phyloP scores from a whole-genome alignment of 2,329 filamentous ascomycete species.

The Epichloe uncinata region DNA sequence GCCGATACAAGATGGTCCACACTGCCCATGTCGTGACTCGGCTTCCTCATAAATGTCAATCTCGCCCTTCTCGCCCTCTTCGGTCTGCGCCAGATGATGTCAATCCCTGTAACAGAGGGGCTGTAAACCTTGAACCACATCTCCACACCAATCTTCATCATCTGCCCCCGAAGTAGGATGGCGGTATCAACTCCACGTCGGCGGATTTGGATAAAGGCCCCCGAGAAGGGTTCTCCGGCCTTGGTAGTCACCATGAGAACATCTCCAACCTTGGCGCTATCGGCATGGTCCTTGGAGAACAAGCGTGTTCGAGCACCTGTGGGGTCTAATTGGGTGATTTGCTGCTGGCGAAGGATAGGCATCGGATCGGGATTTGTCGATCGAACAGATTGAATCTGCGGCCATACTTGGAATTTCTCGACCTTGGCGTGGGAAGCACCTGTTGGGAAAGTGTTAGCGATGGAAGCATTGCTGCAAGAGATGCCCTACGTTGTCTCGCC shows the following conservation, averaged over 20 bases:
- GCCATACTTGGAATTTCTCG: constrained; percentile 37
- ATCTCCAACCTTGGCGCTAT: constrained; percentile 74
- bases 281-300: constrained; percentile 64
- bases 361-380: constrained; percentile 54
- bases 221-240: constrained; percentile 73
- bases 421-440: constrained; percentile 23
- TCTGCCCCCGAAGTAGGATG: constrained; percentile 71
- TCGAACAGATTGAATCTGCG: constrained; percentile 41
- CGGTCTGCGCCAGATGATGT: constrained; percentile 75
- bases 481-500: constrained; percentile 23
- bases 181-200: constrained; percentile 80
- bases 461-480: neutral
- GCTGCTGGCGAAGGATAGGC: constrained; percentile 48
- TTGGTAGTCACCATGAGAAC: constrained; percentile 81
- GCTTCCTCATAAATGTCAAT: constrained; percentile 81
- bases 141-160: constrained; percentile 81
- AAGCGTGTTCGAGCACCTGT: constrained; percentile 69
- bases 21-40: constrained; percentile 75
- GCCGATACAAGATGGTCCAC: constrained; percentile 63
- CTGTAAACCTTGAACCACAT: constrained; percentile 97
- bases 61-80: constrained; percentile 79
- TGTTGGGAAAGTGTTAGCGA: constrained; percentile 11
- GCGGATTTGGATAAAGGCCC: constrained; percentile 72
- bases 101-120: constrained; percentile 78
- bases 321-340: constrained; percentile 68